Evolutionary conservation across 495 filamentous ascomycete genomes (phyloP), one percentile per base, ranked within the genome.

Genomic region (Penicillium paradoxum): DNA sequence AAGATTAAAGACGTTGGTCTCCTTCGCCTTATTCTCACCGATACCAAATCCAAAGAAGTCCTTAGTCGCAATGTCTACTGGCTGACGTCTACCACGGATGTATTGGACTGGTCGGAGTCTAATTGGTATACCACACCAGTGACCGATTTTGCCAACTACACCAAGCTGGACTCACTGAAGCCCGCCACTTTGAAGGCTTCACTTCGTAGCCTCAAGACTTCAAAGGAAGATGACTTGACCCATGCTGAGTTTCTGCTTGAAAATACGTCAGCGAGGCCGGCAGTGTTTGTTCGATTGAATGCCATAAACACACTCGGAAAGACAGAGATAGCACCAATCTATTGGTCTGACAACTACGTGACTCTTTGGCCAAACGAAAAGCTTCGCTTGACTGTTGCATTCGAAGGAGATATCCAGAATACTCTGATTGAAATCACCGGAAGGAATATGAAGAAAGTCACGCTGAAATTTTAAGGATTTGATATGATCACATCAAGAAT

Each of bases 51-150:
- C 0, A 62, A 49, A 8, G 13, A 44, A 0, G 51, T 68, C 4
- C 53, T 84, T 0, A 84, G 80, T 52, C 71, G 82, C 1, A 85
- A 84, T 51, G 77, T 84, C 0, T 87, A 86, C 68, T 86, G 84
- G 84, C 55, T 86, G 0, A 56, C 79, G 8, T 62, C 65, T 7
- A 59, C 67, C 2, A 45, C 68, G 0, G 83, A 86, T 51, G 68
- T 63, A 5, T 57, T 86, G 10, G 69, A 80, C 32, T 84, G 82
- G 81, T 68, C 71, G 0, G 64, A 73, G 0, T 81, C 82, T 7
- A 76, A 69, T 1, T 87, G 80, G 80, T 83, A 76, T 53, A 67
- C 65, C 49, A 86, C 83, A 0, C 83, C 81, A 0, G 78, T 83
- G 1, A 76, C 67, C 8, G 48, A 66, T 4, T 85, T 80, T 41